Conservation (phyloP, 352 stramenopile genomes). For the Phytophthora aleatoria region DNA sequence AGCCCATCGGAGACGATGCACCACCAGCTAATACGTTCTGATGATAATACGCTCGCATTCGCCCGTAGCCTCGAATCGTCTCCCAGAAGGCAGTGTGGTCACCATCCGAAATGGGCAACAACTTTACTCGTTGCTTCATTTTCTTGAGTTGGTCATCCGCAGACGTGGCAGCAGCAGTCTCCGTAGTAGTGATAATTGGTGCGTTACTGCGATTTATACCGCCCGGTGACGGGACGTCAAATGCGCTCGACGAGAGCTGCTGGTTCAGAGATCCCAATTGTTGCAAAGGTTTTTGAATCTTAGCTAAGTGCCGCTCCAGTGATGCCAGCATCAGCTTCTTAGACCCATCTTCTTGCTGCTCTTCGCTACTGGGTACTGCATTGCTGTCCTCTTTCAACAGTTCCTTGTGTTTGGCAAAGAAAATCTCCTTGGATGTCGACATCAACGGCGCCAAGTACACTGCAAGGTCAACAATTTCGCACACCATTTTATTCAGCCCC, state of each 20-base stretch:
- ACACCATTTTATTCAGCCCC: not conserved
- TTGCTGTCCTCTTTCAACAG: conserved; percentile 14
- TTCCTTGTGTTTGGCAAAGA: conserved; percentile 40
- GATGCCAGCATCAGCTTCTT: conserved; percentile 22
- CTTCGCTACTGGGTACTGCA: not conserved
- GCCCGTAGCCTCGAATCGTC: conserved; percentile 50
- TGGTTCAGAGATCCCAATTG: conserved; percentile 16
- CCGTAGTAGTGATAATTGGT: not conserved
- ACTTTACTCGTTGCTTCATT: conserved; percentile 48
- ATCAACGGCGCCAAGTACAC: conserved; percentile 48
- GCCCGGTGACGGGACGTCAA: conserved; percentile 20
- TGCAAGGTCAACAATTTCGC: conserved; percentile 6
- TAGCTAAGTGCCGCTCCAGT: conserved; percentile 20
- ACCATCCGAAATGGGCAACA: conserved; percentile 52
- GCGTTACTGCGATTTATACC: not conserved
- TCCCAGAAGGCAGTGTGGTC: conserved; percentile 48
- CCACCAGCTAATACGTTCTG: conserved; percentile 32
- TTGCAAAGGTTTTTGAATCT: conserved; percentile 8
- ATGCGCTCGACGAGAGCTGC: conserved; percentile 16
- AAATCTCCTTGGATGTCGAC: conserved; percentile 49
- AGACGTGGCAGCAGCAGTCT: conserved; percentile 3
- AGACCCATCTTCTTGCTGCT: conserved; percentile 4
- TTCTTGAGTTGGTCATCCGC: conserved; percentile 49
- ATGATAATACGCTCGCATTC: conserved; percentile 42
- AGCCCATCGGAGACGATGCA: conserved; percentile 50